A percentile compares a stretch with the other conserved stretches of the same genome.
phyloP scores from a whole-genome alignment of 1,284 basidiomycete genomes.

The Sphaerobolus stellatus region DNA sequence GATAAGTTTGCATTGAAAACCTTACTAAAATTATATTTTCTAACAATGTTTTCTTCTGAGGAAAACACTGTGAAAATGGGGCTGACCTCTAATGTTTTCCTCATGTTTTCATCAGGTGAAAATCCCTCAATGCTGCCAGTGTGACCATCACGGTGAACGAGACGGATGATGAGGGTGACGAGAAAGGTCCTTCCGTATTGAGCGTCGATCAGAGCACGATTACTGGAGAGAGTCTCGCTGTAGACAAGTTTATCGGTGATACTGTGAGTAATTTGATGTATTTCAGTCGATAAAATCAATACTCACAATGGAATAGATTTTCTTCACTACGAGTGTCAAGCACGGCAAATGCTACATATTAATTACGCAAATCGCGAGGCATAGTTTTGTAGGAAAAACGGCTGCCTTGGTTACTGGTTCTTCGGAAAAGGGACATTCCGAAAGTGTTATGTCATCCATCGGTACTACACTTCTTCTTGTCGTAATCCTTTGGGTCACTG shows the following conservation, averaged over 20 bases:
- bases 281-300: constrained; percentile 9
- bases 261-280: constrained; percentile 39
- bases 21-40: no score
- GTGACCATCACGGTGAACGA: no score
- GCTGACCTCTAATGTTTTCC: no score
- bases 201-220: constrained; percentile 51
- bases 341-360: constrained; percentile 49
- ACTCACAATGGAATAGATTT: constrained; percentile 10
- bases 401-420: constrained; percentile 41
- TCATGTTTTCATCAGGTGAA: no score
- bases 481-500: constrained; percentile 48
- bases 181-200: constrained; percentile 49
- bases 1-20: no score
- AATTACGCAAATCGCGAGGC: constrained; percentile 45
- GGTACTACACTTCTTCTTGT: constrained; percentile 48
- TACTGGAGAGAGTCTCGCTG: constrained; percentile 53
- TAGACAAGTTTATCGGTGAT: constrained; percentile 54
- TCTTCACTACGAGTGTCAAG: constrained; percentile 45
- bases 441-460: constrained; percentile 48
- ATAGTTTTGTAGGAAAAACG: constrained; percentile 47
- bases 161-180: constrained; percentile 34
- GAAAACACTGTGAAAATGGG: no score
- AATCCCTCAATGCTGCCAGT: no score
- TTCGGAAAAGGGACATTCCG: constrained; percentile 50
- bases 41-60: no score